These are phyloP conservation scores for Starmerella kuoi DNA, from an alignment of 805 yeast genomes.

Conservation along the genomic window DNA sequence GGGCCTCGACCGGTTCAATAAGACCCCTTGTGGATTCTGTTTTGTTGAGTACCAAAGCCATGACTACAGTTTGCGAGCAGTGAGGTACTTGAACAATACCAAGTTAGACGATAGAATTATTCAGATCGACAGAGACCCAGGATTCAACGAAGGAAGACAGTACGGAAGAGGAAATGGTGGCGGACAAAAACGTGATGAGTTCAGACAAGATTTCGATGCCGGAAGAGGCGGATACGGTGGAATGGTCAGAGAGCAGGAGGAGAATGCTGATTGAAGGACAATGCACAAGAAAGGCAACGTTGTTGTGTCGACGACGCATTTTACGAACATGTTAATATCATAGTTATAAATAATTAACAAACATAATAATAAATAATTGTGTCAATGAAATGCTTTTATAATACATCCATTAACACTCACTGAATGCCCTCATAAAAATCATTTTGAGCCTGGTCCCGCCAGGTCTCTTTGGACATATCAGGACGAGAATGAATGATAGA, in stretches of 20 bases:
- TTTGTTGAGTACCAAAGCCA: slow-evolving; percentile 67
- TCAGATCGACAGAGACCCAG: slow-evolving; percentile 88
- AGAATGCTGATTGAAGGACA: background rate
- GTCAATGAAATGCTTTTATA: too few species aligned
- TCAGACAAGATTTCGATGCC: slow-evolving; percentile 34
- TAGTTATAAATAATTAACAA: too few species aligned
- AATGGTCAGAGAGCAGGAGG: slow-evolving; percentile 9
- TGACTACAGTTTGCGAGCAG: slow-evolving; percentile 65
- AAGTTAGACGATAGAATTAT: slow-evolving; percentile 71
- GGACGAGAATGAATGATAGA: too few species aligned
- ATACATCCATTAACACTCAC: too few species aligned
- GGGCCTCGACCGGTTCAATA: slow-evolving; percentile 86
- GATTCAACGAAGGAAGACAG: slow-evolving; percentile 89
- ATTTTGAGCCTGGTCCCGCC: too few species aligned
- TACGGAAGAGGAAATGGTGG: slow-evolving; percentile 89
- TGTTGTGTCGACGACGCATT: too few species aligned
- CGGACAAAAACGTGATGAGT: slow-evolving; percentile 78
- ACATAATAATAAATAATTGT: too few species aligned
- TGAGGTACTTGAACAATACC: slow-evolving; percentile 71
- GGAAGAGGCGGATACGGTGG: slow-evolving; percentile 36
- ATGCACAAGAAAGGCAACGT: too few species aligned
- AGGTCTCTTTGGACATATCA: too few species aligned
- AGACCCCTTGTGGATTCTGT: slow-evolving; percentile 95
- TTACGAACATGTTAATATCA: too few species aligned
- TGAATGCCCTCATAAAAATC: too few species aligned